Conservation (phyloP, 129 eudicot genomes). For the Tanacetum coccineum region DNA sequence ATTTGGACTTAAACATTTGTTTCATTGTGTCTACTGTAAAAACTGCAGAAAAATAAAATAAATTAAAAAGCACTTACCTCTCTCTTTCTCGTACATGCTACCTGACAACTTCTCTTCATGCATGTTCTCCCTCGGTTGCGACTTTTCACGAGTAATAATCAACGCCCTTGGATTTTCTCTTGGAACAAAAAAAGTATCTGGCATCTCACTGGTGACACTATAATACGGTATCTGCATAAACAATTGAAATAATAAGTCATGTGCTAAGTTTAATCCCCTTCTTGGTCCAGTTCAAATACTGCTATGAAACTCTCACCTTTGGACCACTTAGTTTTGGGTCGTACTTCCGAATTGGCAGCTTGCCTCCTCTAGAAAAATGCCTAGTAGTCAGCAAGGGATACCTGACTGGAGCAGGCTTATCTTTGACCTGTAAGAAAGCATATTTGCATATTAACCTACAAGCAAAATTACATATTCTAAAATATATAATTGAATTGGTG, state of each 20-base stretch:
- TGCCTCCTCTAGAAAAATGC: constrained; percentile 33
- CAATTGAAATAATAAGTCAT: not conserved
- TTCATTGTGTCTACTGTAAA: not conserved
- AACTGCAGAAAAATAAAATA: not conserved
- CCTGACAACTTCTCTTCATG: constrained; percentile 12
- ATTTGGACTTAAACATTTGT: not conserved
- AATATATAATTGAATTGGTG: constrained; percentile 25
- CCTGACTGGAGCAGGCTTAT: constrained; percentile 46
- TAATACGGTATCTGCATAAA: constrained; percentile 51
- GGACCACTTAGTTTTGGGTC: constrained; percentile 36
- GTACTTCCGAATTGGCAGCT: constrained; percentile 39
- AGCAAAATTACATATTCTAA: no score
- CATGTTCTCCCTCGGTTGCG: constrained; percentile 19
- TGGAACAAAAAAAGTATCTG: constrained; percentile 29
- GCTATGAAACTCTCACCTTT: constrained; percentile 46
- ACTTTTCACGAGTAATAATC: constrained; percentile 27
- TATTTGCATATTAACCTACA: not conserved
- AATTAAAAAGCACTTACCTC: constrained; percentile 21
- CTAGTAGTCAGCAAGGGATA: constrained; percentile 28
- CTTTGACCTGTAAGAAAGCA: constrained; percentile 38
- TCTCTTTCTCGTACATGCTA: constrained; percentile 11
- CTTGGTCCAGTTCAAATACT: not conserved
- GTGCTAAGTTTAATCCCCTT: no score
- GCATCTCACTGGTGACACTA: constrained; percentile 28
- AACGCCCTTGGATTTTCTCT: constrained; percentile 60